Percentiles rank a stretch among this genome's conserved stretches.
phyloP scores from a whole-genome alignment of 1,139 yeast genomes.

The Pneumocystis murina region DNA sequence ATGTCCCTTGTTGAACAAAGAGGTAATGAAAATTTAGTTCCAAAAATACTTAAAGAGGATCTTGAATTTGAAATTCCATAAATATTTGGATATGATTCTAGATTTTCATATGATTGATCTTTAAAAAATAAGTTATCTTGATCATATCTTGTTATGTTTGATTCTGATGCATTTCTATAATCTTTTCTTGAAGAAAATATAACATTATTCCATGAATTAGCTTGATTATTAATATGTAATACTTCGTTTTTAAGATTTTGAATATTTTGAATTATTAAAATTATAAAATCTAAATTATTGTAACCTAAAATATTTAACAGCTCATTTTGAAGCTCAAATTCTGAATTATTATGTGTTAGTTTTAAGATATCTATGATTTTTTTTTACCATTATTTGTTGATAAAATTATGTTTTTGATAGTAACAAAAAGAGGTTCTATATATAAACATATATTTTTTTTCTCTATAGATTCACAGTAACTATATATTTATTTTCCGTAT shows the following conservation, averaged over 20 bases:
- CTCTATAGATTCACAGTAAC: neutral
- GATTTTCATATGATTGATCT: conserved; percentile 30
- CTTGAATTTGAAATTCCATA: conserved; percentile 53
- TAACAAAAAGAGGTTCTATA: neutral
- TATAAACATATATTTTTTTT: neutral
- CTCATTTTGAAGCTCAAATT: conserved; percentile 49
- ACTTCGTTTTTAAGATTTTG: conserved; percentile 19
- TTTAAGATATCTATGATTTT: neutral
- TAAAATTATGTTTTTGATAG: neutral
- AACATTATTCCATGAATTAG: conserved; percentile 3
- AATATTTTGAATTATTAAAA: conserved; percentile 46
- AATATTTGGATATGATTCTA: conserved; percentile 65
- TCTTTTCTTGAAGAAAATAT: conserved; percentile 1
- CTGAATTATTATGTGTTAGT: conserved; percentile 18
- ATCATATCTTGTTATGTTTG: conserved; percentile 24
- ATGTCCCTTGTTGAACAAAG: conserved; percentile 56
- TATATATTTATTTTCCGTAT: neutral
- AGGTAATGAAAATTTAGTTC: conserved; percentile 68
- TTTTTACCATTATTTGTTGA: neutral
- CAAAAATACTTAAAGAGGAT: conserved; percentile 56
- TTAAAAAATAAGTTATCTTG: no score
- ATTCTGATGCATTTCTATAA: conserved; percentile 14
- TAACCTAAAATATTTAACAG: conserved; percentile 71
- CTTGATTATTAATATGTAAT: conserved; percentile 2
- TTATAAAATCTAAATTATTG: conserved; percentile 66